Evolutionary conservation across 768 basidiomycete species (phyloP), one percentile per base, ranked within the genome.

Genomic region (Fomitopsis serialis): DNA sequence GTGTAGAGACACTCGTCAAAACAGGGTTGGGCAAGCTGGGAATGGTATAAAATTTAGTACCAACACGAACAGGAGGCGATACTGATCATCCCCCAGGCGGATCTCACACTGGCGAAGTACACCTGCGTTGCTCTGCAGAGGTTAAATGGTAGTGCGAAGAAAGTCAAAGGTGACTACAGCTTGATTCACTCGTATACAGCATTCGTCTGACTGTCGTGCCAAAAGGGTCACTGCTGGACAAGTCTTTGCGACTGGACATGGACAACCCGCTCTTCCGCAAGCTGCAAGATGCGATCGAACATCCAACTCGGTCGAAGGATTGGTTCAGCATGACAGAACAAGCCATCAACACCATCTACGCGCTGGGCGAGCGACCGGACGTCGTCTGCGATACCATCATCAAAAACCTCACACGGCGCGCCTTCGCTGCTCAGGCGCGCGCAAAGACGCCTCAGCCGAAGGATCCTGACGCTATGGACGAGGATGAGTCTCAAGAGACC

Each of bases 291-390:
- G 77, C 84, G n/a, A 79, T 98, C 34, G 84, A 92, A 60, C 76
- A 82, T 50, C 87, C 92, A 0, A 89, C 85, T 53, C 79, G 84
- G 43, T 87, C 87, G 19, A 89, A 85, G 60, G 94, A 98, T 54
- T 99, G 96, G 96, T 98, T 99, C 61, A 87, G 87, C 10, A 82
- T 98, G 71, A 92, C 96, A 0, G 97, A 99, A 67, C 96, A 99
- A 68, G 91, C 86, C 9, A 86, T 99, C 70, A 98, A 99, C 66
- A 93, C 96, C 1, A 87, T 97, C 48, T 99, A 98, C 61, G 85
- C 89, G 0, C 80, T 99, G 2, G 95, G 91, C 19, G 92, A 98
- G 62, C 92, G 93, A 57, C 97, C 96, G 0, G 96, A 97, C 64
- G 66, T 78, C 1, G 74, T 98, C 32, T 95, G 92, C 68, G 79